These are phyloP conservation scores for Euphorbia peplus DNA, from an alignment of 345 rosid species.

Conservation along the genomic window DNA sequence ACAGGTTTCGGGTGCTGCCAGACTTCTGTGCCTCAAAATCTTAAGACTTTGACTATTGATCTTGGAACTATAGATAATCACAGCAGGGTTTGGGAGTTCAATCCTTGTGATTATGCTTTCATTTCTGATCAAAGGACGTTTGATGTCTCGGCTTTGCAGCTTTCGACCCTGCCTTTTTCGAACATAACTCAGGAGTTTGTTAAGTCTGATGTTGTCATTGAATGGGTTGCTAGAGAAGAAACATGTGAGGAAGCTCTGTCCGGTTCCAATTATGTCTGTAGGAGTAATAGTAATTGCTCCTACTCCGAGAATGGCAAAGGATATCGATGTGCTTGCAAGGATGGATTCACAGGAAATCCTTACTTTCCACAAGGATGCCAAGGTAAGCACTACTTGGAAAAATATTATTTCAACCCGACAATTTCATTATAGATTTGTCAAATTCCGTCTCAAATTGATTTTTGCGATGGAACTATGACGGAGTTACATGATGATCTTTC, in stretches of 20 bases:
- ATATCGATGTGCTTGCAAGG: constrained; percentile 10
- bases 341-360: constrained; percentile 24
- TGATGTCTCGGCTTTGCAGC: neutral
- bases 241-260: neutral
- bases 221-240: constrained; percentile 13
- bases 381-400: neutral
- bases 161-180: neutral
- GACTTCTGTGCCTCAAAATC: constrained; percentile 12
- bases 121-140: constrained; percentile 10
- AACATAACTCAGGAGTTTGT: rapidly evolving
- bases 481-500: no score
- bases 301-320: constrained; percentile 1
- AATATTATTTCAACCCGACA: no score
- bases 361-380: constrained; percentile 16
- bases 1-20: constrained; percentile 33
- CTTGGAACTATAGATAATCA: neutral
- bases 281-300: neutral
- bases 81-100: neutral
- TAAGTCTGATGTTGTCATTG: constrained; percentile 3
- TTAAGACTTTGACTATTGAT: neutral
- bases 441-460: no score
- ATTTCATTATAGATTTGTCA: no score
- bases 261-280: constrained; percentile 7
- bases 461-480: no score
- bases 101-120: constrained; percentile 17